Base-by-base conservation (phyloP, 305 asterid genomes). In the Solanum hybrid region DNA sequence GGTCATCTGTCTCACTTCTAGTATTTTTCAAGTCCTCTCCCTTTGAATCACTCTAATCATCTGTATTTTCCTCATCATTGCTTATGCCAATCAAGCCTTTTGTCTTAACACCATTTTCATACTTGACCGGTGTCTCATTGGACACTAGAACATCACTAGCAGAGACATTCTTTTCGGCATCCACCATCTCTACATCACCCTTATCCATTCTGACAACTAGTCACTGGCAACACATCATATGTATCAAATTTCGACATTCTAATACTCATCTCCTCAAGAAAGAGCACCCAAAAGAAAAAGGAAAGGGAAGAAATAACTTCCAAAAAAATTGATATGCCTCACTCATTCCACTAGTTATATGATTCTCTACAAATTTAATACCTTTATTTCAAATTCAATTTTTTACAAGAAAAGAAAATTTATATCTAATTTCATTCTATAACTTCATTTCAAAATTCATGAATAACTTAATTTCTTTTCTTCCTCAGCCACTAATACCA, bases 41-140 rank as follows among this genome's bases (percentile, higher is more conserved):
- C 15, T 85, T 92, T 78, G 88, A 90, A 81, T 64, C 93, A 77
- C 84, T 89, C 88, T 88, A 73, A 88, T 79, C 92, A 51, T 71
- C 42, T 81, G 37, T 29, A 35, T 78, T 91, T 42, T 76, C 24
- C 42, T 78, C 56, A 73, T 19, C 89, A 31, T 29, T 24, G 5
- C 64, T 7, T 42, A 1, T 10, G 19, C 11, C 37, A 51, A 40
- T 29, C 12, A 4, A 56, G 85, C 56, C 42, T 13, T 84, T 64
- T 24, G 40, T 80, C 88, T 14, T 60, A 19, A n/a, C 42, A n/a
- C 32, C 36, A 36, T 31, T 38, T 40, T 88, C 15, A 6, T 11
- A 80, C 29, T 76, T 17, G 87, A n/a, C 72, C 5, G 26, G 1
- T 51, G 56, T 34, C 73, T 34, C 87, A 17, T 31, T 8, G 10